Conservation (phyloP, 805 yeast species). For the Lipomyces mesembrius region DNA sequence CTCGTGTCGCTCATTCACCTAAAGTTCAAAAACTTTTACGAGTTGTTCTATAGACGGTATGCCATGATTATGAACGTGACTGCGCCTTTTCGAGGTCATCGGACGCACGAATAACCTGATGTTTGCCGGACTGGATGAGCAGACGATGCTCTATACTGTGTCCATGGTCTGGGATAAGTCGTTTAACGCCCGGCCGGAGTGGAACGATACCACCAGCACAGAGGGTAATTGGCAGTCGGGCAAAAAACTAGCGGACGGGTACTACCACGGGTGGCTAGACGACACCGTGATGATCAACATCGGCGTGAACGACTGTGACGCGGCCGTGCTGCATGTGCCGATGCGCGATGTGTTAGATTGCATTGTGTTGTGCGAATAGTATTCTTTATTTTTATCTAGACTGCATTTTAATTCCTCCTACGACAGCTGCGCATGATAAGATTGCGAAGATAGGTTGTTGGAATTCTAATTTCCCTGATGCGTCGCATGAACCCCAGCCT, state of each 20-base stretch:
- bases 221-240: no score
- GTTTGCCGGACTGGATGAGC: slow-evolving; percentile 33
- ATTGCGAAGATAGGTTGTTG: no score
- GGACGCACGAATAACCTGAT: slow-evolving; percentile 28
- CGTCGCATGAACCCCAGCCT: no score
- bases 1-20: slow-evolving; percentile 25
- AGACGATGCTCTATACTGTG: slow-evolving; percentile 24
- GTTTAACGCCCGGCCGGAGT: slow-evolving; percentile 5
- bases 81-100: slow-evolving; percentile 29
- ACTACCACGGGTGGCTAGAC: slow-evolving; percentile 25
- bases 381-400: no score
- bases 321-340: slow-evolving; percentile 20
- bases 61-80: slow-evolving; percentile 29
- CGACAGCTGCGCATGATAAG: no score
- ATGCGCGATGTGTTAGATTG: slow-evolving; percentile 22
- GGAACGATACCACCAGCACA: slow-evolving; percentile 2
- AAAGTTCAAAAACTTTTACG: slow-evolving; percentile 16
- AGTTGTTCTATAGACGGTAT: slow-evolving; percentile 23
- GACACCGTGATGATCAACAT: slow-evolving; percentile 19
- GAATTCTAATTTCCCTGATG: no score
- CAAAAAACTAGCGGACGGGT: slow-evolving; percentile 14
- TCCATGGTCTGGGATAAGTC: slow-evolving; percentile 31
- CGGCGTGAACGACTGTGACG: slow-evolving; percentile 17
- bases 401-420: no score
- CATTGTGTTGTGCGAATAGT: not conserved